A percentile compares a stretch with the other conserved stretches of the same genome.
Evolutionary conservation across 2,329 filamentous ascomycete species (phyloP).

Genomic region (Colletotrichum filicis): DNA sequence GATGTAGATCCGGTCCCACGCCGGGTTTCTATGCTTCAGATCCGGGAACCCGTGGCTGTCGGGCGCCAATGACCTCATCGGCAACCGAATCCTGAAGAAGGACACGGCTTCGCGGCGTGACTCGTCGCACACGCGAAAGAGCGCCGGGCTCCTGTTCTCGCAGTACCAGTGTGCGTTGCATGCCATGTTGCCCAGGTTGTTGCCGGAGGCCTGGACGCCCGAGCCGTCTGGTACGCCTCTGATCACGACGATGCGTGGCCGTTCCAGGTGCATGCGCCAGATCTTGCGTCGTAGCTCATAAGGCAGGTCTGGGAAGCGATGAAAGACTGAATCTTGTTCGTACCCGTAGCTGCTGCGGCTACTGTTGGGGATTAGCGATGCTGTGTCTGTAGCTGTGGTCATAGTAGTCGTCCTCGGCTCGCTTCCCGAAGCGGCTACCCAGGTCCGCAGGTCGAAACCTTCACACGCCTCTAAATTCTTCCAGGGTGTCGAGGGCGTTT

Average conservation of each 20-base stretch:
- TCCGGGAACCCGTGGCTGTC: constrained; percentile 22
- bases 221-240: constrained; percentile 24
- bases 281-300: constrained; percentile 35
- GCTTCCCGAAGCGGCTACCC: constrained; percentile 14
- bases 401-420: neutral
- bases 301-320: constrained; percentile 32
- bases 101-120: constrained; percentile 30
- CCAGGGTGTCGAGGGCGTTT: constrained; percentile 9
- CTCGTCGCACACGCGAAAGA: constrained; percentile 36
- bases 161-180: constrained; percentile 36
- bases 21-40: constrained; percentile 34
- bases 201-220: constrained; percentile 13
- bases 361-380: neutral
- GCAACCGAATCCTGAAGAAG: constrained; percentile 38
- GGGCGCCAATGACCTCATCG: constrained; percentile 21
- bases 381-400: neutral
- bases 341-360: neutral
- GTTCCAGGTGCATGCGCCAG: constrained; percentile 35
- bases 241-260: constrained; percentile 34
- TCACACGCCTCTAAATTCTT: constrained; percentile 8
- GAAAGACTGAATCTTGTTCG: constrained; percentile 5
- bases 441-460: constrained; percentile 32
- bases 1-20: constrained; percentile 33
- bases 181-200: constrained; percentile 26
- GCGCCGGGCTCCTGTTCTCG: constrained; percentile 34